Evolutionary conservation across 202 grass and related monocot genomes (phyloP).

Genomic region (Schoenoplectus tabernaemontani): DNA sequence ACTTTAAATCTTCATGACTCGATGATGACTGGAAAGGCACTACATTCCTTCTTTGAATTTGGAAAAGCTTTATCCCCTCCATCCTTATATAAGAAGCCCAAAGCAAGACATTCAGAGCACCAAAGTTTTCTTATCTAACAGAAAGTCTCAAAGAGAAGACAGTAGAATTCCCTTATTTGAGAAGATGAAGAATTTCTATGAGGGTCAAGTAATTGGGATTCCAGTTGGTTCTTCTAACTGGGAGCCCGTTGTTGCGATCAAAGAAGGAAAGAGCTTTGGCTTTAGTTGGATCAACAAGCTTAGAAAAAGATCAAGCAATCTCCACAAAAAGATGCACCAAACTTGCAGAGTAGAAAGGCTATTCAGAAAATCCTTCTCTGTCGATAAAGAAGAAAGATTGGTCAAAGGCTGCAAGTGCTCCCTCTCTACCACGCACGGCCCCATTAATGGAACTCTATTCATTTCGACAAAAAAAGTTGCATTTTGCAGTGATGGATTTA

Average conservation of each 20-base stretch:
- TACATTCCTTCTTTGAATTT: background rate
- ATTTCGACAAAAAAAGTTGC: conserved; percentile 71
- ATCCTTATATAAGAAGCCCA: conserved; percentile 38
- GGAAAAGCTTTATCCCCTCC: conserved; percentile 25
- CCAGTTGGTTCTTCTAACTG: conserved; percentile 30
- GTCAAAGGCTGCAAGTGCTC: conserved; percentile 73
- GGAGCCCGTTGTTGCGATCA: background rate
- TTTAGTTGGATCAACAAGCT: conserved; percentile 23
- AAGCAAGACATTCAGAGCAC: conserved; percentile 11
- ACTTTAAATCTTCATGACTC: conserved; percentile 33
- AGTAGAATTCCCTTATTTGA: background rate
- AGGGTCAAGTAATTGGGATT: conserved; percentile 61
- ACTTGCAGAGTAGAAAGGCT: conserved; percentile 54
- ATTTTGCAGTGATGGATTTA: conserved; percentile 71
- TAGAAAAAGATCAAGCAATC: conserved; percentile 8
- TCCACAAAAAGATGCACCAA: conserved; percentile 41
- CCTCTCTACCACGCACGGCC: conserved; percentile 76
- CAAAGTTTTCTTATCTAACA: background rate
- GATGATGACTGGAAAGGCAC: conserved; percentile 46
- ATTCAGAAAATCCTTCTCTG: conserved; percentile 55
- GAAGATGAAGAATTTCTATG: conserved; percentile 53
- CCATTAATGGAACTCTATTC: conserved; percentile 81
- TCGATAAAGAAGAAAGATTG: conserved; percentile 63
- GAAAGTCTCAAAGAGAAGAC: background rate
- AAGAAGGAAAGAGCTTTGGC: conserved; percentile 20